phyloP scores from a whole-genome alignment of 202 grass and related monocot species.

The Bolboschoenoplectus hybrid region DNA sequence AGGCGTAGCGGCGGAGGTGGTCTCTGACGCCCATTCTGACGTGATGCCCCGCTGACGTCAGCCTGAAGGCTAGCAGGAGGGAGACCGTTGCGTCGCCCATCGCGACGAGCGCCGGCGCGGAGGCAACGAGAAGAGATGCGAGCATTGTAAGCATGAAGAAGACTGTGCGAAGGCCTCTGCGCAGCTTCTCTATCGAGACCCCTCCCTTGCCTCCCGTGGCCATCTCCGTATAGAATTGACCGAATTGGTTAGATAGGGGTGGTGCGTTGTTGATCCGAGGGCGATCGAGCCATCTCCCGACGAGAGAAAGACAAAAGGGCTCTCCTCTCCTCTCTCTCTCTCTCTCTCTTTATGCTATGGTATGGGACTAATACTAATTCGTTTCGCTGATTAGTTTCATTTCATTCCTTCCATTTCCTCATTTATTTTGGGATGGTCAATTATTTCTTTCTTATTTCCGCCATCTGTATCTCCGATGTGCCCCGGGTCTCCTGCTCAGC shows the following conservation, averaged over 20 bases:
- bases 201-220: conserved; percentile 67
- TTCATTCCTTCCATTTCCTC: no score
- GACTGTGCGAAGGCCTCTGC: conserved; percentile 54
- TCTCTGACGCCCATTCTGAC: conserved; percentile 39
- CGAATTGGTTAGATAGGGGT: neutral
- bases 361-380: no score
- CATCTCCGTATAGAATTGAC: conserved; percentile 41
- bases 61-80: conserved; percentile 57
- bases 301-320: neutral
- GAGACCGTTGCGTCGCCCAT: conserved; percentile 65
- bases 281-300: conserved; percentile 23
- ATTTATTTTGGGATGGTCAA: no score
- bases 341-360: no score
- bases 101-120: conserved; percentile 75
- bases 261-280: neutral
- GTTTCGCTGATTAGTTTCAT: no score
- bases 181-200: conserved; percentile 49
- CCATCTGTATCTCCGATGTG: no score
- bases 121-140: conserved; percentile 79
- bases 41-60: conserved; percentile 57
- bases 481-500: no score
- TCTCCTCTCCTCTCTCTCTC: no score
- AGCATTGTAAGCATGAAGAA: conserved; percentile 82
- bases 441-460: no score
- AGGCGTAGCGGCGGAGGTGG: conserved; percentile 59